These are phyloP conservation scores for Xylaria flabelliformis DNA, from an alignment of 495 filamentous ascomycete genomes.

Conservation along the genomic window DNA sequence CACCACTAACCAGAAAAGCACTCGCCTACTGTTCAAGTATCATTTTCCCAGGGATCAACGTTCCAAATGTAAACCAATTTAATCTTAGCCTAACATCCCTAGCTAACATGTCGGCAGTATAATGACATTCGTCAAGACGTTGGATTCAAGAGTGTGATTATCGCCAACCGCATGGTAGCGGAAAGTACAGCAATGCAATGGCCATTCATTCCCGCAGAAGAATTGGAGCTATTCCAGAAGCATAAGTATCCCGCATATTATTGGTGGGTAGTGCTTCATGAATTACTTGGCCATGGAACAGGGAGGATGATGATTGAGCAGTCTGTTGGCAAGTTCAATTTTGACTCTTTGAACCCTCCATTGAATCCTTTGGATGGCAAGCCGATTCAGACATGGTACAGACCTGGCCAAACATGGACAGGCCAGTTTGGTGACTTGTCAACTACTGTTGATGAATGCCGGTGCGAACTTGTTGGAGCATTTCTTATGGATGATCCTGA, in stretches of 20 bases:
- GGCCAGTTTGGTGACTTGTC: constrained; percentile 52
- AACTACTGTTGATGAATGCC: constrained; percentile 57
- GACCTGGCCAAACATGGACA: constrained; percentile 56
- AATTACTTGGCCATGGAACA: constrained; percentile 49
- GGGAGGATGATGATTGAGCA: constrained; percentile 42
- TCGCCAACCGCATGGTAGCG: constrained; percentile 52
- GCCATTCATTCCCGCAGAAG: constrained; percentile 47
- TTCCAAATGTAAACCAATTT: constrained; percentile 20
- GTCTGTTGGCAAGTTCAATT: constrained; percentile 50
- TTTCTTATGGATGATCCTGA: background rate
- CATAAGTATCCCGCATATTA: constrained; percentile 50
- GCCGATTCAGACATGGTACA: constrained; percentile 54
- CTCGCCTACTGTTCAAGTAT: constrained; percentile 22
- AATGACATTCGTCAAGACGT: constrained; percentile 54
- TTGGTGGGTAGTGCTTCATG: constrained; percentile 52
- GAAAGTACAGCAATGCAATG: constrained; percentile 44
- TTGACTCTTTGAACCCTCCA: constrained; percentile 50
- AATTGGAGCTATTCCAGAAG: constrained; percentile 46
- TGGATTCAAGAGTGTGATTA: constrained; percentile 59
- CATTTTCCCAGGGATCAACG: constrained; percentile 17
- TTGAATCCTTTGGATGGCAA: constrained; percentile 50
- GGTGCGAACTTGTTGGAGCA: constrained; percentile 42
- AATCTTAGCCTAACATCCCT: background rate
- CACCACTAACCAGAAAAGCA: constrained; percentile 33
- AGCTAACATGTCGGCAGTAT: constrained; percentile 39